Conservation (phyloP, 441 rosid genomes). For the Populus hybrid region DNA sequence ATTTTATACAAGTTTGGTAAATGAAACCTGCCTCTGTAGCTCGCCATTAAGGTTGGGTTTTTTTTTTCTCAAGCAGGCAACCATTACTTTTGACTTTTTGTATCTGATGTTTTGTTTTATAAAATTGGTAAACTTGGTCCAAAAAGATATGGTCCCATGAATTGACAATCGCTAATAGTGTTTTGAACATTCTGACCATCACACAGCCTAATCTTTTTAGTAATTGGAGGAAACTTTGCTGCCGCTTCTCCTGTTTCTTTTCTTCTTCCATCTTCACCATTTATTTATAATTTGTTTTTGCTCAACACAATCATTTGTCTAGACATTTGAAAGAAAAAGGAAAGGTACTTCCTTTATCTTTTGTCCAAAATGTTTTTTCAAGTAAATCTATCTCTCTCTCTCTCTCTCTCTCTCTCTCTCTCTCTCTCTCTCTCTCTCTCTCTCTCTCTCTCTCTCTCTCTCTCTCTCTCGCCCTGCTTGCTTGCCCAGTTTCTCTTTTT, state of each 20-base stretch:
- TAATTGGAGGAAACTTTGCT: background rate
- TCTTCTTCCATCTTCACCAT: background rate
- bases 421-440: no score
- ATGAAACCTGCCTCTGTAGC: conserved; percentile 13
- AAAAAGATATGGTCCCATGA: background rate
- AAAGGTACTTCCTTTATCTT: background rate
- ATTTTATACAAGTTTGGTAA: background rate
- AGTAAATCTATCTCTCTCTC: background rate
- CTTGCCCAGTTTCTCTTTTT: background rate
- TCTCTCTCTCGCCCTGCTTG: background rate
- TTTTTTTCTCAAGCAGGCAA: conserved; percentile 9
- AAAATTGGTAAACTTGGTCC: background rate
- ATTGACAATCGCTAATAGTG: background rate
- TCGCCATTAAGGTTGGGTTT: conserved; percentile 16
- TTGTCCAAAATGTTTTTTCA: background rate
- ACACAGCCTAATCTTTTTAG: background rate
- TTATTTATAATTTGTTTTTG: background rate
- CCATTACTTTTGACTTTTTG: conserved; percentile 14
- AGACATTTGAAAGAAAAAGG: background rate
- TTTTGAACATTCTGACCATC: conserved; percentile 4
- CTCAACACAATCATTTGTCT: background rate
- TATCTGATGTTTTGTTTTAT: background rate
- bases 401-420: no score
- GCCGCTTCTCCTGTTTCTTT: background rate
- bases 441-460: background rate